These are phyloP conservation scores for Rhipidocladum racemiflorum DNA, from an alignment of 176 grass and related monocot genomes.

Conservation along the genomic window DNA sequence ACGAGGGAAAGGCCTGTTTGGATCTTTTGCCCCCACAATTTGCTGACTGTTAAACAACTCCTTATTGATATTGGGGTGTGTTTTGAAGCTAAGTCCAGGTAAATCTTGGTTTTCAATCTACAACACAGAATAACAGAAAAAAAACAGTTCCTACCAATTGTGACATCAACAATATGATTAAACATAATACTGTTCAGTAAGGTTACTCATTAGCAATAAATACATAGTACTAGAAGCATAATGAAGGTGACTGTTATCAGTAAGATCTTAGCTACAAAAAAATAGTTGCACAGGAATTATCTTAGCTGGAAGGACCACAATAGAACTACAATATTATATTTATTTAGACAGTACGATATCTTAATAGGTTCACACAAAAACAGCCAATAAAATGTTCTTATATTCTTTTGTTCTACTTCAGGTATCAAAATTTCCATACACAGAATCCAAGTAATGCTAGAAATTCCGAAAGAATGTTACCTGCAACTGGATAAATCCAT, in stretches of 20 bases:
- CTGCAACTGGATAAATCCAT: slow-evolving; percentile 88
- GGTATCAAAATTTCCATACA: not conserved
- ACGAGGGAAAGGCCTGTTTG: slow-evolving; percentile 77
- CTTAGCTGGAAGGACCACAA: not conserved
- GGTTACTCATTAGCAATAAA: not conserved
- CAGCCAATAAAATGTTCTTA: not conserved
- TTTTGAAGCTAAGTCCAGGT: slow-evolving; percentile 81
- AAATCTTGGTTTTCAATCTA: slow-evolving; percentile 80
- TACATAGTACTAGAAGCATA: not conserved
- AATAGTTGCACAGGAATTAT: not conserved
- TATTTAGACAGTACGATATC: not conserved
- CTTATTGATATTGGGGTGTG: slow-evolving; percentile 76
- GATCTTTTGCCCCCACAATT: slow-evolving; percentile 81
- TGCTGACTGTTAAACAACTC: slow-evolving; percentile 76
- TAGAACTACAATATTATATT: not conserved
- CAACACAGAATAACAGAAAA: slow-evolving; percentile 21
- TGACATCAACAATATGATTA: not conserved
- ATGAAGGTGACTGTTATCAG: not conserved
- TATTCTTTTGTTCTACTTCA: not conserved
- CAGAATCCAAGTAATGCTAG: not conserved
- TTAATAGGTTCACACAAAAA: not conserved
- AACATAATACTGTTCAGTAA: not conserved
- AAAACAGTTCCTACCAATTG: not conserved
- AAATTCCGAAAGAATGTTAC: slow-evolving; percentile 25
- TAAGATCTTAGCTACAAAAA: not conserved